Evolutionary conservation across 176 grass and related monocot species (phyloP).

Genomic region (Musa acuminata): DNA sequence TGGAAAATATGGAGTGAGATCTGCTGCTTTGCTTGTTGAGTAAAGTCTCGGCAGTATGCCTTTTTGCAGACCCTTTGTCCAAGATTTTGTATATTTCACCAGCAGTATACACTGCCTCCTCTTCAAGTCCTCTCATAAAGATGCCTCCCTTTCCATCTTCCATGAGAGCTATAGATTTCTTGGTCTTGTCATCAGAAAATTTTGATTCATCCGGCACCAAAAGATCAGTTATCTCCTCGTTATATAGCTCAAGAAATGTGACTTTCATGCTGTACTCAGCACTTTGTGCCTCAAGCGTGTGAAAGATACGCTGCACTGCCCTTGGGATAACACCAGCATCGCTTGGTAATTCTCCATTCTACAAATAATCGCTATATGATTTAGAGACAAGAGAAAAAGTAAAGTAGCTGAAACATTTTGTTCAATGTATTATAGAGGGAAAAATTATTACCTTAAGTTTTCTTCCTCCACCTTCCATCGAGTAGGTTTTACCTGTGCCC

Average conservation of each 20-base stretch:
- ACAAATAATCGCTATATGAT: neutral
- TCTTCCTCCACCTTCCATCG: conserved; percentile 76
- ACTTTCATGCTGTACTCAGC: conserved; percentile 87
- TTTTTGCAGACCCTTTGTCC: conserved; percentile 71
- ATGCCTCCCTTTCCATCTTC: conserved; percentile 89
- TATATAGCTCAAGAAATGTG: conserved; percentile 81
- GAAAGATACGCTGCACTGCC: conserved; percentile 54
- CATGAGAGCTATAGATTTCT: conserved; percentile 79
- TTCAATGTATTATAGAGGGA: neutral
- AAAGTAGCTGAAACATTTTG: neutral
- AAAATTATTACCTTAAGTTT: conserved; percentile 39
- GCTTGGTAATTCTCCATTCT: conserved; percentile 59
- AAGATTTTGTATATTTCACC: conserved; percentile 83
- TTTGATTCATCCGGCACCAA: conserved; percentile 64
- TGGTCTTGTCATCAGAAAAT: conserved; percentile 67
- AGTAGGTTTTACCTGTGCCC: conserved; percentile 85
- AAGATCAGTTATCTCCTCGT: conserved; percentile 84
- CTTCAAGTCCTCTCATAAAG: conserved; percentile 71
- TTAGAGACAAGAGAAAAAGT: neutral
- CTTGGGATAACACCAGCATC: conserved; percentile 84
- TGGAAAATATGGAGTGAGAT: conserved; percentile 79
- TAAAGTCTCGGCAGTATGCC: conserved; percentile 65
- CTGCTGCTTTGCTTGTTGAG: conserved; percentile 95
- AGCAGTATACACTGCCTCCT: conserved; percentile 70
- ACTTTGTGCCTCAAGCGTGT: conserved; percentile 55